phyloP scores from a whole-genome alignment of 345 rosid species.

The Aurinia saxatilis region DNA sequence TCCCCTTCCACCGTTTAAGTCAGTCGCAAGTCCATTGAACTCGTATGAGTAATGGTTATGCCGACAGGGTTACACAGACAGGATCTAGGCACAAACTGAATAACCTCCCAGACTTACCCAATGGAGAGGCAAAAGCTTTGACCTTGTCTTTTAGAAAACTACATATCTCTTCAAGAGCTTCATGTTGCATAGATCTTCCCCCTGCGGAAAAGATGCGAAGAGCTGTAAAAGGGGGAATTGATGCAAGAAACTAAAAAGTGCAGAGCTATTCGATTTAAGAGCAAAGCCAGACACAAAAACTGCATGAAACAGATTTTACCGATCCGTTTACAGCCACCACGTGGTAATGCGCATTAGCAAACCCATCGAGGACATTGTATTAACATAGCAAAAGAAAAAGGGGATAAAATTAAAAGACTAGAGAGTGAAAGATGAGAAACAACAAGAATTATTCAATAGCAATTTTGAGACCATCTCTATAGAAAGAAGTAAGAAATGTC shows the following conservation, averaged over 20 bases:
- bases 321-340: constrained; percentile 22
- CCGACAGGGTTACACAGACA: neutral
- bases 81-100: neutral
- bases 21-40: neutral
- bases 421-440: neutral
- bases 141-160: neutral
- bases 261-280: neutral
- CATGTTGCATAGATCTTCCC: neutral
- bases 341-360: constrained; percentile 22
- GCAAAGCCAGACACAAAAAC: constrained; percentile 15
- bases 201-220: constrained; percentile 25
- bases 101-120: constrained; percentile 4
- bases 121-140: neutral
- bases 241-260: neutral
- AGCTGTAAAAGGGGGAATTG: constrained; percentile 11
- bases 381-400: neutral
- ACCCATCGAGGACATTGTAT: constrained; percentile 19
- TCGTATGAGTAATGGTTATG: neutral
- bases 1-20: neutral
- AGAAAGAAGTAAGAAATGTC: neutral
- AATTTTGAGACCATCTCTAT: neutral
- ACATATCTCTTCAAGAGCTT: neutral
- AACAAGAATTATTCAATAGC: constrained; percentile 5
- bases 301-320: constrained; percentile 20
- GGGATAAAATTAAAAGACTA: constrained; percentile 3